Conservation (phyloP, 1,139 yeast species). For the Geotrichum fermentans region DNA sequence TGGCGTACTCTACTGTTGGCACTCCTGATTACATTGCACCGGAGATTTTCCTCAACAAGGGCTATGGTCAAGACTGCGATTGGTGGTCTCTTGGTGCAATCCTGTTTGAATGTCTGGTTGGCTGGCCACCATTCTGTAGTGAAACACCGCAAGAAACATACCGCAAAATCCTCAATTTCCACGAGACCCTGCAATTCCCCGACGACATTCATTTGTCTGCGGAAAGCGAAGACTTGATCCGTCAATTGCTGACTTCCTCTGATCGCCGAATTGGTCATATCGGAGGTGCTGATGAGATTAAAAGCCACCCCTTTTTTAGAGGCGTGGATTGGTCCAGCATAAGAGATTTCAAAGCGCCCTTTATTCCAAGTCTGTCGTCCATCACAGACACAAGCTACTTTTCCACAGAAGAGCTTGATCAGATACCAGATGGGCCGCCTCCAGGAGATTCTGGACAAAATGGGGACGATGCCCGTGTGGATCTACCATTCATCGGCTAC, state of each 20-base stretch:
- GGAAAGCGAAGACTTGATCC: slow-evolving; percentile 88
- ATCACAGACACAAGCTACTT: slow-evolving; percentile 95
- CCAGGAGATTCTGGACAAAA: slow-evolving; percentile 27
- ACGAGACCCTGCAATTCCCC: slow-evolving; percentile 86
- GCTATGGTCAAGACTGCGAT: slow-evolving; percentile 98
- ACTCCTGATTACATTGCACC: slow-evolving; percentile 99
- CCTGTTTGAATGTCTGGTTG: slow-evolving; percentile 96
- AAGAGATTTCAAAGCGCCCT: slow-evolving; percentile 91
- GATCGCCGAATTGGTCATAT: slow-evolving; percentile 86
- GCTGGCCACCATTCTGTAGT: slow-evolving; percentile 99
- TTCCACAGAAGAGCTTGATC: slow-evolving; percentile 96
- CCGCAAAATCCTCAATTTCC: slow-evolving; percentile 90
- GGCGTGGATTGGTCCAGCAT: slow-evolving; percentile 94
- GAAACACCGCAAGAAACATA: slow-evolving; percentile 98
- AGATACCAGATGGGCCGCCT: slow-evolving; percentile 83
- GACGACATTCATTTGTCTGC: slow-evolving; percentile 92
- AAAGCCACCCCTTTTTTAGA: slow-evolving; percentile 84
- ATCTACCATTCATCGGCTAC: slow-evolving; percentile 93
- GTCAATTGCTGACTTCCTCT: slow-evolving; percentile 73
- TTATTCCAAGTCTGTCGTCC: slow-evolving; percentile 75
- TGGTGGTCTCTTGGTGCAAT: slow-evolving; percentile 99
- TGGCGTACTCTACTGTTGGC: slow-evolving; percentile 98
- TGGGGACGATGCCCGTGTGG: slow-evolving; percentile 69
- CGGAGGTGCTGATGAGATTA: slow-evolving; percentile 92
- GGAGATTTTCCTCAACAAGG: slow-evolving; percentile 92